phyloP scores from a whole-genome alignment of 345 rosid genomes.

The Noccaea bulbosa region DNA sequence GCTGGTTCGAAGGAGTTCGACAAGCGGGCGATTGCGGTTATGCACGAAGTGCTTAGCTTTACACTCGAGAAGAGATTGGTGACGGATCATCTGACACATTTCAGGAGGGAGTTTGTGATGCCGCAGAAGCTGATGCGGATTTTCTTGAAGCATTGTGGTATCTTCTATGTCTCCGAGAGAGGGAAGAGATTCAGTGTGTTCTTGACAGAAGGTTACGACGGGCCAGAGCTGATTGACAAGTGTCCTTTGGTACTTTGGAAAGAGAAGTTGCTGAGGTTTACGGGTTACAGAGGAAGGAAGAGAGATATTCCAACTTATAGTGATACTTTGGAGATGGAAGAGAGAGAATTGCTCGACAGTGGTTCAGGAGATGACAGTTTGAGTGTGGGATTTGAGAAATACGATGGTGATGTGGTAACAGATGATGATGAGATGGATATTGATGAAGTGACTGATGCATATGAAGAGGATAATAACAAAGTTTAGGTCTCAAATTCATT shows the following conservation, averaged over 20 bases:
- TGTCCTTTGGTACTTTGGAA: conserved; percentile 68
- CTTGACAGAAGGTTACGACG: conserved; percentile 78
- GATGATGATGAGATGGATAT: conserved; percentile 56
- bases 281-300: conserved; percentile 69
- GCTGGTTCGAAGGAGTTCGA: conserved; percentile 88
- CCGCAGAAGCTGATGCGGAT: conserved; percentile 96
- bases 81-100: conserved; percentile 89
- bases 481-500: neutral
- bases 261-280: conserved; percentile 62
- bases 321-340: conserved; percentile 63
- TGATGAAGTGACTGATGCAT: conserved; percentile 44
- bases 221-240: conserved; percentile 66
- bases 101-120: conserved; percentile 75
- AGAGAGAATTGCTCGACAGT: conserved; percentile 39
- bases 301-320: conserved; percentile 53
- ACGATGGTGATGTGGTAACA: conserved; percentile 41
- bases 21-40: conserved; percentile 82
- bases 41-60: conserved; percentile 90
- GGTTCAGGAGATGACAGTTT: conserved; percentile 46
- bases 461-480: conserved; percentile 15
- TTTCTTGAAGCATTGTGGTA: conserved; percentile 81
- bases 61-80: conserved; percentile 90
- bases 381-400: conserved; percentile 38
- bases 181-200: conserved; percentile 92
- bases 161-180: conserved; percentile 89